A percentile compares a stretch with the other conserved stretches of the same genome.
These are phyloP conservation scores for Ciborinia camelliae DNA, from an alignment of 2,329 filamentous ascomycete species.

Conservation along the genomic window DNA sequence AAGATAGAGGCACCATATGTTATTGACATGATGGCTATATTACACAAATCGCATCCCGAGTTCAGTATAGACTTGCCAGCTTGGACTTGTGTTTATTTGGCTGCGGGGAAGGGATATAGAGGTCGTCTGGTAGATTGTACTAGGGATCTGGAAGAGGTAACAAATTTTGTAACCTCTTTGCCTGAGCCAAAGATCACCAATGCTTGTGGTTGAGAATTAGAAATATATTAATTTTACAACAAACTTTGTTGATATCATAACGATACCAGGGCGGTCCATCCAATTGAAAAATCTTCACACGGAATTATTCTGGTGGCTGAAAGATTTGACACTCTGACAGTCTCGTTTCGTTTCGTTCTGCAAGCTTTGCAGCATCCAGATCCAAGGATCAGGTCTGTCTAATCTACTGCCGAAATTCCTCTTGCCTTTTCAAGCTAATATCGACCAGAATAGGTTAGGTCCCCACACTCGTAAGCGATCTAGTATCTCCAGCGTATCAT, in stretches of 20 bases:
- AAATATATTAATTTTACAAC: neutral
- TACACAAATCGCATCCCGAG: conserved; percentile 22
- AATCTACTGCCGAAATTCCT: no score
- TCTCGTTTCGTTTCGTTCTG: neutral
- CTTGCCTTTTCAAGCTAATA: no score
- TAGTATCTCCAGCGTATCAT: neutral
- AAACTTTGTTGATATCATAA: neutral
- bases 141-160: conserved; percentile 26
- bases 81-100: conserved; percentile 29
- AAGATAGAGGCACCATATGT: conserved; percentile 26
- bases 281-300: neutral
- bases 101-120: conserved; percentile 23
- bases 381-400: no score
- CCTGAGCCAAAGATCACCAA: conserved; percentile 25
- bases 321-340: neutral
- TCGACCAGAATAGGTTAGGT: neutral
- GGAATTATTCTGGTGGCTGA: no score
- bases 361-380: neutral
- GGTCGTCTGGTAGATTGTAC: conserved; percentile 27
- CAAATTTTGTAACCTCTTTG: conserved; percentile 17
- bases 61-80: conserved; percentile 25
- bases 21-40: conserved; percentile 25
- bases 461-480: neutral
- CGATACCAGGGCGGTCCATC: neutral
- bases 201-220: conserved; percentile 21